A percentile compares a stretch with the other conserved stretches of the same genome.
These are phyloP conservation scores for Aspergillus carlsbadensis DNA, from an alignment of 495 filamentous ascomycete species.

Conservation along the genomic window DNA sequence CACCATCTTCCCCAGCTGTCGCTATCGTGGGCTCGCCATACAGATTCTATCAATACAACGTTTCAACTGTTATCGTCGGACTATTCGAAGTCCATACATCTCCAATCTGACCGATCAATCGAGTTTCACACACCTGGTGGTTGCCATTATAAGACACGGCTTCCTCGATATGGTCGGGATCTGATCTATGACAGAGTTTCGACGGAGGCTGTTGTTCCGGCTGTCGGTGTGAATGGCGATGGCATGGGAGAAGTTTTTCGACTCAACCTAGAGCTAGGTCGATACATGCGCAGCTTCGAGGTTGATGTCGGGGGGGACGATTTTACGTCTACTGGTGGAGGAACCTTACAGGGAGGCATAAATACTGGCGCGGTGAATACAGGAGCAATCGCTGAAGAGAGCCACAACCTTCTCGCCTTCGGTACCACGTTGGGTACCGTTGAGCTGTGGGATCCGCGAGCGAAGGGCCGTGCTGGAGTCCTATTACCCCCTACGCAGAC, in stretches of 20 bases:
- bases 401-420: conserved; percentile 89
- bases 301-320: conserved; percentile 87
- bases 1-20: conserved; percentile 93
- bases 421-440: conserved; percentile 95
- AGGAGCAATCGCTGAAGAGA: conserved; percentile 83
- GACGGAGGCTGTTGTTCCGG: conserved; percentile 81
- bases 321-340: conserved; percentile 56
- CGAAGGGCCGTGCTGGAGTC: conserved; percentile 75
- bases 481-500: conserved; percentile 51
- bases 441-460: conserved; percentile 92
- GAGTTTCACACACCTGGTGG: conserved; percentile 93
- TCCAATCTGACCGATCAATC: conserved; percentile 86
- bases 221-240: conserved; percentile 82
- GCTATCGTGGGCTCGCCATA: conserved; percentile 89
- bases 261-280: conserved; percentile 83
- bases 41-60: conserved; percentile 87
- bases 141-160: conserved; percentile 80
- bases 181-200: conserved; percentile 80
- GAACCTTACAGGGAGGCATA: conserved; percentile 79
- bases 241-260: conserved; percentile 89
- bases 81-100: conserved; percentile 91
- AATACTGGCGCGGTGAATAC: conserved; percentile 82
- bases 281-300: conserved; percentile 80
- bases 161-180: conserved; percentile 91
- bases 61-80: conserved; percentile 91